Base-by-base conservation (phyloP, 2,329 filamentous ascomycete genomes). In the Neonectria hederae region DNA sequence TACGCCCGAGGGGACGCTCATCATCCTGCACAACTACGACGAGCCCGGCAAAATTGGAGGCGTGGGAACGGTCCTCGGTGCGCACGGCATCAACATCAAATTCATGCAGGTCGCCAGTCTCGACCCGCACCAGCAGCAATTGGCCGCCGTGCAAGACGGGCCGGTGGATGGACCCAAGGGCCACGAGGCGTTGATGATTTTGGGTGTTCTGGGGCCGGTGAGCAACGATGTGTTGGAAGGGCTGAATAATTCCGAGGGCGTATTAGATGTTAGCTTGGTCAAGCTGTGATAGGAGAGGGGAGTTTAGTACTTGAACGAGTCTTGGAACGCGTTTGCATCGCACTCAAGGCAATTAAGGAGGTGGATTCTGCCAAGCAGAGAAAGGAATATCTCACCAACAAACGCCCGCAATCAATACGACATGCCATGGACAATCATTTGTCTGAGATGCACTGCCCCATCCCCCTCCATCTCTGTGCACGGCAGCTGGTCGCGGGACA, bases 11-110 rank as follows among this genome's bases (percentile, higher is more conserved):
- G 92, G 92, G 0, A 92, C 88, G 0, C 77, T 95, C 63, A 82
- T 94, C n/a, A 90, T 95, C 63, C 86, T 93, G 72, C 87, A 93
- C 74, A 95, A 95, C 79, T 94, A 92, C 72, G 92, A 96, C 74
- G 86, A 89, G 67, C 91, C 91, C 0, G 92, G 92, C 11, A 94
- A 94, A 82, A 95, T 96, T 75, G 92, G 92, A 2, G 88, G 89
- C 40, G 92, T 96, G 3, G 92, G 92, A 1, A 89, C 84, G 62
- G 84, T 89, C 55, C 80, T 95, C 26, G 92, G 92, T 0, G 84
- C 83, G 40, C 86, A 90, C 40, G 88, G 87, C 0, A 88, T 96
- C 56, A 96, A 96, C 73, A 93, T 95, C 76, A 86, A 86, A 49
- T 94, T 90, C 75, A 96, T 95, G 92, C 89, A 87, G 74, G 92